Percentiles rank a stretch among this genome's conserved stretches.
These are phyloP conservation scores for Hanseniaspora gamundiae DNA, from an alignment of 1,139 yeast genomes.

Conservation along the genomic window DNA sequence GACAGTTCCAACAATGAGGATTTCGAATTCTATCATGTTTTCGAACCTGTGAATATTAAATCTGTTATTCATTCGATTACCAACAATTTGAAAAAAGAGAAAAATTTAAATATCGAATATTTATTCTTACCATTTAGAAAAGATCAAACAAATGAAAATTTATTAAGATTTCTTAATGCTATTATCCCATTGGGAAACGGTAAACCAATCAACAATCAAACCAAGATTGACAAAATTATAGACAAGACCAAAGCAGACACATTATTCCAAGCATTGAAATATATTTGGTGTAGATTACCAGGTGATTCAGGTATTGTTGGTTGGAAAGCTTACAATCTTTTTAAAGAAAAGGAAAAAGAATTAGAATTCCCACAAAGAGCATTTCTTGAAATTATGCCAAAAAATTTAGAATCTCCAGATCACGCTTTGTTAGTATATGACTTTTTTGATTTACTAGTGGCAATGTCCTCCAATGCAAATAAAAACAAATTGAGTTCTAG, in stretches of 20 bases:
- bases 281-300: conserved; percentile 78
- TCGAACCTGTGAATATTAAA: conserved; percentile 52
- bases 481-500: conserved; percentile 70
- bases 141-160: conserved; percentile 43
- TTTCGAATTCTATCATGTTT: conserved; percentile 33
- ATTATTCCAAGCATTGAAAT: conserved; percentile 60
- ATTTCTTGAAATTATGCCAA: conserved; percentile 71
- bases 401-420: conserved; percentile 68
- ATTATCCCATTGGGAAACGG: conserved; percentile 44
- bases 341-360: conserved; percentile 51
- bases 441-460: conserved; percentile 67
- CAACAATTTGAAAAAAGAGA: conserved; percentile 40
- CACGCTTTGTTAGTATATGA: conserved; percentile 86
- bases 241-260: conserved; percentile 49
- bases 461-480: conserved; percentile 74
- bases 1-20: conserved; percentile 16
- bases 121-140: conserved; percentile 61
- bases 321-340: conserved; percentile 71
- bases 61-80: conserved; percentile 56
- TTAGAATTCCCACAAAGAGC: conserved; percentile 59
- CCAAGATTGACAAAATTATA: conserved; percentile 29
- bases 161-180: conserved; percentile 39
- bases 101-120: conserved; percentile 44
- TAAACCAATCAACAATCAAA: conserved; percentile 29
- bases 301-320: conserved; percentile 45